phyloP scores from a whole-genome alignment of 768 basidiomycete genomes.

The Xanthoconium purpureum region DNA sequence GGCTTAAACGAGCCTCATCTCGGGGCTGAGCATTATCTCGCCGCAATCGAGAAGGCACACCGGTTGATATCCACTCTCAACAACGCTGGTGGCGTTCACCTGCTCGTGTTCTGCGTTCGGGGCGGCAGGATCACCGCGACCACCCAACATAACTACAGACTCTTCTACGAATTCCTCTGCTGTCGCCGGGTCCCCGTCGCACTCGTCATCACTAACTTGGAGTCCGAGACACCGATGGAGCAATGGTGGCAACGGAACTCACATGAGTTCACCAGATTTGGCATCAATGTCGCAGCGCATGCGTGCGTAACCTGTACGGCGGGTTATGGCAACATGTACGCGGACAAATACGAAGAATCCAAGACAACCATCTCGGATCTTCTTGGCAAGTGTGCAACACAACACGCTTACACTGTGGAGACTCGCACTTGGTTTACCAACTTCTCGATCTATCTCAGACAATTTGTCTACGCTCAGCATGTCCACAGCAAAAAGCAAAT shows the following conservation, averaged over 20 bases:
- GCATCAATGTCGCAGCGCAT: conserved; percentile 24
- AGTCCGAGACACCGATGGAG: conserved; percentile 33
- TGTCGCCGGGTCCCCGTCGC: conserved; percentile 36
- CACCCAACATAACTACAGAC: conserved; percentile 34
- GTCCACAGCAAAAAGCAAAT: conserved; percentile 23
- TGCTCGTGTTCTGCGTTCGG: conserved; percentile 39
- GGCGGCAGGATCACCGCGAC: conserved; percentile 37
- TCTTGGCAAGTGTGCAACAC: conserved; percentile 21
- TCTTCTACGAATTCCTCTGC: conserved; percentile 41
- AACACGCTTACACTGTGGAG: conserved; percentile 19
- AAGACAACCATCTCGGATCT: conserved; percentile 25
- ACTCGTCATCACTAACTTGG: conserved; percentile 40
- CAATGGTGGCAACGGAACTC: conserved; percentile 34
- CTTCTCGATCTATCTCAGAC: conserved; percentile 24
- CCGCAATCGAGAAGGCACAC: conserved; percentile 30
- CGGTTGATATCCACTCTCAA: conserved; percentile 31
- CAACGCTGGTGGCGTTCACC: conserved; percentile 31
- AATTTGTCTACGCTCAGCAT: conserved; percentile 21
- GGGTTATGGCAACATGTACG: conserved; percentile 31
- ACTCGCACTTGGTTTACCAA: conserved; percentile 25
- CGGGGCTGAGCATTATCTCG: conserved; percentile 21
- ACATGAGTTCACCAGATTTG: conserved; percentile 20
- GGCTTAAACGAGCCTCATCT: conserved; percentile 30
- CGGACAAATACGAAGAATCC: conserved; percentile 37
- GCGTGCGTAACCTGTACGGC: conserved; percentile 33